These are phyloP conservation scores for Phytopythium chamaehyphon DNA, from an alignment of 352 stramenopile genomes.

Conservation along the genomic window DNA sequence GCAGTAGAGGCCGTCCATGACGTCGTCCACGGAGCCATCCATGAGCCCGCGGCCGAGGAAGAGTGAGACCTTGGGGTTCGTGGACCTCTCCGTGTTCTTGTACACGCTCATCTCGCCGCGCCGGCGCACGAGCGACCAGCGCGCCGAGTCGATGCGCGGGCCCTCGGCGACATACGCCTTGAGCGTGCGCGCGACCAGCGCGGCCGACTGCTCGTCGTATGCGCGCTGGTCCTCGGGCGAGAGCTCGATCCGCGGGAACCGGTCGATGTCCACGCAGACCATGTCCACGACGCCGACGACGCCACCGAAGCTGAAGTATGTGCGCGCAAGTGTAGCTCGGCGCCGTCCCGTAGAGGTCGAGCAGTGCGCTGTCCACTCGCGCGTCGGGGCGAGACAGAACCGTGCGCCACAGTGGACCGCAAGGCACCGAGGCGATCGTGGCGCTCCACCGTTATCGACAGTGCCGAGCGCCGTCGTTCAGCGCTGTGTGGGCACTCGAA, in stretches of 20 bases:
- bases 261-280: conserved; percentile 9
- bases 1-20: conserved; percentile 40
- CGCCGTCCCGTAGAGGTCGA: too few relatives aligned
- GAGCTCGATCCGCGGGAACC: conserved; percentile 26
- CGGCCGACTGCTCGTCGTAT: conserved; percentile 19
- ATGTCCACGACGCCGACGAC: neutral
- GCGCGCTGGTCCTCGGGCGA: conserved; percentile 21
- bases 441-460: too few relatives aligned
- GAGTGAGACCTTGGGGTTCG: conserved; percentile 19
- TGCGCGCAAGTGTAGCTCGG: too few relatives aligned
- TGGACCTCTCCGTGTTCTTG: conserved; percentile 24
- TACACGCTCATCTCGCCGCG: conserved; percentile 28
- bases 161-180: conserved; percentile 18
- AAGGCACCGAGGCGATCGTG: too few relatives aligned
- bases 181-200: conserved; percentile 19
- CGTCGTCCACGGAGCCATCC: conserved; percentile 27
- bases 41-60: conserved; percentile 28
- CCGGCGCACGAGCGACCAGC: conserved; percentile 20
- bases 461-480: too few relatives aligned
- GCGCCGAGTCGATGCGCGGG: conserved; percentile 12
- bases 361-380: too few relatives aligned
- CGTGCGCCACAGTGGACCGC: too few relatives aligned
- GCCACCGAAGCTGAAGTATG: neutral
- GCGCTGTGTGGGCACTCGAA: too few relatives aligned
- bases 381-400: too few relatives aligned